Base-by-base conservation (phyloP, 495 filamentous ascomycete species). In the Neurospora sp. region DNA sequence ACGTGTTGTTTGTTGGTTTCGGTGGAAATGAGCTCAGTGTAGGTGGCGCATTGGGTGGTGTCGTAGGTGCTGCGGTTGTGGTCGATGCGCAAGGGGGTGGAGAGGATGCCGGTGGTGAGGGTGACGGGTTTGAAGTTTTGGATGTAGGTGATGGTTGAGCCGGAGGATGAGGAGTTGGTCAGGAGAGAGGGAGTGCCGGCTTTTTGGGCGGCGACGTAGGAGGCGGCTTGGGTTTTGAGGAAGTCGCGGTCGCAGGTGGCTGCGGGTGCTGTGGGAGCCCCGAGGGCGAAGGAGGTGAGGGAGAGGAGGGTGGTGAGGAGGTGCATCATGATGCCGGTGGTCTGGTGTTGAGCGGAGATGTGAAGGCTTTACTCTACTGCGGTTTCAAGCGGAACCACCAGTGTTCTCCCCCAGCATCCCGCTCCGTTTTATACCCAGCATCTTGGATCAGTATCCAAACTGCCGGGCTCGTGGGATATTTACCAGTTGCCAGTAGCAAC, bases 11-110 rank as follows among this genome's bases (percentile, higher is more conserved):
- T 78, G 17, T 77, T 40, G 66, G 78, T 62, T 72, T 83, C 79
- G 36, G 85, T 84, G 21, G 82, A 80, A 69, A 88, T 80, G 71
- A 87, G 76, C 74, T 88, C 86, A 48, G 82, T 86, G 82, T 84
- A 88, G 70, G 85, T 86, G 15, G 85, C 85, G 81, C 86, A 88
- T 36, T 81, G 79, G 3, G 79, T 82, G 39, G 82, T 84, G 80
- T 88, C 86, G 78, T 83, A 81, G 71, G 78, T 78, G 77, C 78
- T 82, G 54, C 84, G 83, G 78, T 80, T 83, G 80, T 86, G 85
- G 80, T 82, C 82, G 73, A 87, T 82, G 69, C 78, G 79, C 71
- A 87, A 74, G 3, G 85, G 75, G n/a, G 78, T 75, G 7, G 81
- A 77, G 40, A 88, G 75, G 59, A 87, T 82, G 36, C 82, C 81